phyloP scores from a whole-genome alignment of 768 basidiomycete genomes.

The Suillus subluteus region DNA sequence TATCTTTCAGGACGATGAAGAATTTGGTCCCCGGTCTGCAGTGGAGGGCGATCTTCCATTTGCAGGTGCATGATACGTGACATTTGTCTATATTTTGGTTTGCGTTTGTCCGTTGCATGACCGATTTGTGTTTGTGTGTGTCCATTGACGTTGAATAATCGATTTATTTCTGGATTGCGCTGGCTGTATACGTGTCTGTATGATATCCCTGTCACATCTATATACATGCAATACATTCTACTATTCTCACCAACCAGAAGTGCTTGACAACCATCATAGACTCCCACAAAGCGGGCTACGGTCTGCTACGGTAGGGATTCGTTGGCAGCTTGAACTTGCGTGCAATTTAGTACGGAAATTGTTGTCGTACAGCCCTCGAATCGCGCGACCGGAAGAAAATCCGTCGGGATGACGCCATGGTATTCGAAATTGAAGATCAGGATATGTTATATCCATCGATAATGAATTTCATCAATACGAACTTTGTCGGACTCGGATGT shows the following conservation, averaged over 20 bases:
- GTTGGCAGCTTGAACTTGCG: neutral
- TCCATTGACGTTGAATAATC: neutral
- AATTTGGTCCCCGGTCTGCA: neutral
- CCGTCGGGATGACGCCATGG: neutral
- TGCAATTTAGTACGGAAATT: neutral
- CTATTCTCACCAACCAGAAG: neutral
- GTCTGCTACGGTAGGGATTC: neutral
- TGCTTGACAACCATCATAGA: neutral
- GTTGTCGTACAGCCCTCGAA: neutral
- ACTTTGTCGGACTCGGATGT: neutral
- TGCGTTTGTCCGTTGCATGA: neutral
- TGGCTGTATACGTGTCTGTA: conserved; percentile 2
- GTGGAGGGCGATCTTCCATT: neutral
- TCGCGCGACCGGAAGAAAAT: neutral
- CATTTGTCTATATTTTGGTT: neutral
- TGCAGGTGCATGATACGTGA: neutral
- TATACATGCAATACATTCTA: neutral
- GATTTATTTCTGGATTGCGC: neutral
- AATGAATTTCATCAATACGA: neutral
- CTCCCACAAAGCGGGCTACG: neutral
- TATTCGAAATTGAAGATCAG: neutral
- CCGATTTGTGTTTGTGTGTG: neutral
- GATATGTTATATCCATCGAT: neutral
- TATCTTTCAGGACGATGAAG: neutral
- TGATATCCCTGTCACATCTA: neutral